A percentile compares a stretch with the other conserved stretches of the same genome.
Evolutionary conservation across 768 basidiomycete species (phyloP).

Genomic region (Amanita molliuscula): DNA sequence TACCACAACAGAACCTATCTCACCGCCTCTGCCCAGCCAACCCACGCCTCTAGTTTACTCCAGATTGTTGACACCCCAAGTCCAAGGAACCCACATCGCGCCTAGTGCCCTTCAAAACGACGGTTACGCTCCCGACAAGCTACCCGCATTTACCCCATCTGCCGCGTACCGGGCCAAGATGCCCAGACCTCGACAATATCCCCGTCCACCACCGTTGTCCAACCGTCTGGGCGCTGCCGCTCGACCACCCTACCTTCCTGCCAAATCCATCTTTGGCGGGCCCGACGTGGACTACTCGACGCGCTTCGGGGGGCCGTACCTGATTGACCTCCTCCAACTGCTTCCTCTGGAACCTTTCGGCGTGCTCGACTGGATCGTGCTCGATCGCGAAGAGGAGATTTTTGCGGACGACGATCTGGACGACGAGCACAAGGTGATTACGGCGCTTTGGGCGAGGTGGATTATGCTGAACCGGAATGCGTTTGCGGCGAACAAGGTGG

Average conservation of each 20-base stretch:
- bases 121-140: background rate
- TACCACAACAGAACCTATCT: no score
- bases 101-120: background rate
- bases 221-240: conserved; percentile 44
- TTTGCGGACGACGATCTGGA: conserved; percentile 60
- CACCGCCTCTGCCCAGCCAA: background rate
- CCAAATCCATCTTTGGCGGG: conserved; percentile 33
- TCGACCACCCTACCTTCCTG: conserved; percentile 40
- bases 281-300: conserved; percentile 46
- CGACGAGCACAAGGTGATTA: conserved; percentile 74
- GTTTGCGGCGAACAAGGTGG: conserved; percentile 5
- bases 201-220: conserved; percentile 29
- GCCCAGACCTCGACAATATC: conserved; percentile 16
- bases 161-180: conserved; percentile 3
- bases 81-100: no score
- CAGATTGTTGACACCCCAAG: background rate
- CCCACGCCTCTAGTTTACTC: conserved; percentile 1
- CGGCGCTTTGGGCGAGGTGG: conserved; percentile 71
- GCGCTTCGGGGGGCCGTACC: conserved; percentile 52
- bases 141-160: background rate
- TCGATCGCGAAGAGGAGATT: conserved; percentile 69
- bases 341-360: conserved; percentile 55
- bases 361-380: conserved; percentile 54
- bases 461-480: conserved; percentile 50
- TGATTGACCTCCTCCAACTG: conserved; percentile 55